Evolutionary conservation across 192 early-diverging fungal species (phyloP).

Genomic region (Helicostylum pulchrum): DNA sequence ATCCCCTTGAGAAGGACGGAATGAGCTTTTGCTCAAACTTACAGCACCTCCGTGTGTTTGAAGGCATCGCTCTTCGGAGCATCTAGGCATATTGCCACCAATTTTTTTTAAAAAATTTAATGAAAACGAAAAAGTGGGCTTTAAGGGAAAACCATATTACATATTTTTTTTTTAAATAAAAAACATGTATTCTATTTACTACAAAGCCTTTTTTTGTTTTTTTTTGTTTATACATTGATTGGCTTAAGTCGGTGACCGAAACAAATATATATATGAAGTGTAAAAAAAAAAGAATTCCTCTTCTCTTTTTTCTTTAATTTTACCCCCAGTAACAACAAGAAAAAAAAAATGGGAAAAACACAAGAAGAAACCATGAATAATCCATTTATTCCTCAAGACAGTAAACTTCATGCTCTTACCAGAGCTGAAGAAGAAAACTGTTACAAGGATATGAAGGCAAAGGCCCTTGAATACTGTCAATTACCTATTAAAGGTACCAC

Average conservation of each 20-base stretch:
- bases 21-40: slow-evolving; percentile 30
- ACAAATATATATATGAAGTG: too few species aligned
- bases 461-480: slow-evolving; percentile 49
- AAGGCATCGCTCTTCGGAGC: slow-evolving; percentile 27
- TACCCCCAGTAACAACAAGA: neutral
- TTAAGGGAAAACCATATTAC: too few species aligned
- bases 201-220: too few species aligned
- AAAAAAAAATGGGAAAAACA: slow-evolving; percentile 32
- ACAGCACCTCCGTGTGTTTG: slow-evolving; percentile 25
- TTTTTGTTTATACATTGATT: too few species aligned
- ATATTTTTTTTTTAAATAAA: too few species aligned
- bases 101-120: slow-evolving; percentile 21
- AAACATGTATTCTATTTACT: too few species aligned
- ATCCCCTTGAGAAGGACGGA: slow-evolving; percentile 41
- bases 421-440: slow-evolving; percentile 51
- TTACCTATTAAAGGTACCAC: slow-evolving; percentile 44
- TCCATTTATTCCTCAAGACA: slow-evolving; percentile 18
- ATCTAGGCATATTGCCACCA: slow-evolving; percentile 35
- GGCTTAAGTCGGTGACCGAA: too few species aligned
- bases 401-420: slow-evolving; percentile 47
- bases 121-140: too few species aligned
- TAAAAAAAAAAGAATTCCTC: too few species aligned
- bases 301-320: too few species aligned
- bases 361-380: slow-evolving; percentile 27
- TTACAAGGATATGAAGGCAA: slow-evolving; percentile 49